Evolutionary conservation across 2,329 filamentous ascomycete species (phyloP).

Genomic region (Aureobasidium leucospermi): DNA sequence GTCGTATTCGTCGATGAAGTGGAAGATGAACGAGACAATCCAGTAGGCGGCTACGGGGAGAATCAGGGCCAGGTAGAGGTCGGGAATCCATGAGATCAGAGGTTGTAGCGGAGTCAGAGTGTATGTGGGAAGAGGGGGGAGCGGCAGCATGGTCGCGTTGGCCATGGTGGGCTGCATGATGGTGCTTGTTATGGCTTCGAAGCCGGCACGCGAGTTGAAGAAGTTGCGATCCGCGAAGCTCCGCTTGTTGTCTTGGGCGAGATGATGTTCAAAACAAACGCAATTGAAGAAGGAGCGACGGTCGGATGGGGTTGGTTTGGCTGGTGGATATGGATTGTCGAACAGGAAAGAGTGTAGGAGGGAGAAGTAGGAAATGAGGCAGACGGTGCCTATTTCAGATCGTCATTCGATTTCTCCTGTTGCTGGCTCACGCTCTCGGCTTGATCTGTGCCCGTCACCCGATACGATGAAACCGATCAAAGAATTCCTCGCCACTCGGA

Average conservation of each 20-base stretch:
- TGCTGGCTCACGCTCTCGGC: not conserved
- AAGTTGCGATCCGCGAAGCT: constrained; percentile 3
- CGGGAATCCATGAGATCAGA: constrained; percentile 69
- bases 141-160: constrained; percentile 43
- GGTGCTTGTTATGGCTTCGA: constrained; percentile 3
- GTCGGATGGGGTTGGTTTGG: not conserved
- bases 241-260: not conserved
- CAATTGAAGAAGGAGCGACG: not conserved
- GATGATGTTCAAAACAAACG: not conserved
- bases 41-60: constrained; percentile 82
- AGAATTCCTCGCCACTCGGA: constrained; percentile 1
- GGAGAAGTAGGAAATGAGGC: not conserved
- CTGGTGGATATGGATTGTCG: not conserved
- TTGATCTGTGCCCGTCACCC: not conserved
- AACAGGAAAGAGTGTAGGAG: not conserved
- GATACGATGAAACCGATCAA: not conserved
- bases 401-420: constrained; percentile 11
- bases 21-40: constrained; percentile 77
- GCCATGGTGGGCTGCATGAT: constrained; percentile 20
- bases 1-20: constrained; percentile 77
- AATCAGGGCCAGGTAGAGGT: constrained; percentile 70
- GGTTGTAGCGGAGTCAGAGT: constrained; percentile 61
- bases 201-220: constrained; percentile 4
- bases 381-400: not conserved
- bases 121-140: constrained; percentile 77